Evolutionary conservation across 73 alveolate species (phyloP), one percentile per base, ranked within the genome.

Genomic region (Paramecium tetraurelia): DNA sequence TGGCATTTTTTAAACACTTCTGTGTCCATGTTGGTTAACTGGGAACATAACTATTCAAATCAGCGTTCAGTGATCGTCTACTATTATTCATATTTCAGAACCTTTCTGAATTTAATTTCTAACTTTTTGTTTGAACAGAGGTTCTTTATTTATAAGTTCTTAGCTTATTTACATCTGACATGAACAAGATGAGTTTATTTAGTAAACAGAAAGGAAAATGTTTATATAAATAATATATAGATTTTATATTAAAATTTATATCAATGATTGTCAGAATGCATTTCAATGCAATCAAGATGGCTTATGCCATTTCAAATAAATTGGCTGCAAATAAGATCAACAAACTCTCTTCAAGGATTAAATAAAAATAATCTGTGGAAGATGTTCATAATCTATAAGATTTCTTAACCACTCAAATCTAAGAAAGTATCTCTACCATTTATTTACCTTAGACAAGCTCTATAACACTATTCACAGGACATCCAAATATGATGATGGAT

Each of bases 141-240:
- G 84, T 63, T 63, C 84, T 63, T 63, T 63, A 33, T 63, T 63
- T 63, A 33, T 63, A 63, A 63, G 46, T 63, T 27, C 84, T 63
- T 31, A 11, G 29, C 29, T 63, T 63, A 63, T 63, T 10, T 1
- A 27, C 24, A 63, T 63, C 84, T 18, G 20, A 33, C 84, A 63
- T 63, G 84, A 63, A 31, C 31, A 53, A 53, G 20, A 4, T 18
- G 69, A 53, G 16, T 53, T n/a, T n/a, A 53, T 53, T 53, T 18
- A 53, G 59, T 8, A 53, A 53, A 53, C 69, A 53, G 69, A 53
- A 53, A 53, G 69, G 69, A 18, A 53, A 16, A 53, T 53, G 27
- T 53, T 53, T 53, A 18, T 53, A 53, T 53, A 53, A 53, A 53
- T 53, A 53, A 53, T 53, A 53, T 53, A 53, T 53, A 53, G 69